Evolutionary conservation across 2,329 filamentous ascomycete species (phyloP).

Genomic region (Thelonectria rubi): DNA sequence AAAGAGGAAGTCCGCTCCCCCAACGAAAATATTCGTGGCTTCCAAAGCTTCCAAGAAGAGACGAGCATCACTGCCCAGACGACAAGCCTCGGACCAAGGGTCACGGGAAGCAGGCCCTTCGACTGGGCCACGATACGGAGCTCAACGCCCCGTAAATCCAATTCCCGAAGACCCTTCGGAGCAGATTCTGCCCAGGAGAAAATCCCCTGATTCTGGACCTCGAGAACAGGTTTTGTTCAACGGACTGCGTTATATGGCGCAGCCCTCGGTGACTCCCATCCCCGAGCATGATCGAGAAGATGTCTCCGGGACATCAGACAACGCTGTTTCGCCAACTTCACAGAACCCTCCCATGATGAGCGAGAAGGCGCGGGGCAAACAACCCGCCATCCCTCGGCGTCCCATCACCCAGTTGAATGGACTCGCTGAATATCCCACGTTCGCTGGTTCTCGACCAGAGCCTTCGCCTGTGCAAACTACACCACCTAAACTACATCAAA

Average conservation of each 20-base stretch:
- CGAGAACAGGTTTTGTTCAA: slow-evolving; percentile 43
- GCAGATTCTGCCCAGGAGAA: slow-evolving; percentile 45
- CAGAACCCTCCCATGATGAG: slow-evolving; percentile 43
- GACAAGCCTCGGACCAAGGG: slow-evolving; percentile 49
- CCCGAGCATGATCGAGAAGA: slow-evolving; percentile 37
- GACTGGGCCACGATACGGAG: slow-evolving; percentile 36
- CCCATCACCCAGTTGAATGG: slow-evolving; percentile 29
- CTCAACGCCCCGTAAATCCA: slow-evolving; percentile 39
- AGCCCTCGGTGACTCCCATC: slow-evolving; percentile 42
- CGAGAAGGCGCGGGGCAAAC: slow-evolving; percentile 60
- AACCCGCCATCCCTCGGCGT: slow-evolving; percentile 45
- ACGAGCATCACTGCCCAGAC: slow-evolving; percentile 56
- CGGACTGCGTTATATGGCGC: slow-evolving; percentile 37
- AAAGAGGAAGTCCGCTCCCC: slow-evolving; percentile 40
- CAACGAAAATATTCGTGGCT: slow-evolving; percentile 54
- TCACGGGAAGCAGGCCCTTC: slow-evolving; percentile 45
- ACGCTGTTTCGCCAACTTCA: slow-evolving; percentile 13
- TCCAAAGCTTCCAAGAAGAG: slow-evolving; percentile 55
- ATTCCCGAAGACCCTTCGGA: slow-evolving; percentile 41
- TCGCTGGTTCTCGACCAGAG: slow-evolving; percentile 16
- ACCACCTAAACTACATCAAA: slow-evolving; percentile 33
- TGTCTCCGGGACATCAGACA: slow-evolving; percentile 9
- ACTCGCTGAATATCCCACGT: slow-evolving; percentile 17
- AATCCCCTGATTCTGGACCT: slow-evolving; percentile 46
- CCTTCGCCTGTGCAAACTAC: slow-evolving; percentile 26